Percentiles rank a stretch among this genome's conserved stretches.
Conservation (phyloP, 345 rosid species). For the Citrus hindsii region DNA sequence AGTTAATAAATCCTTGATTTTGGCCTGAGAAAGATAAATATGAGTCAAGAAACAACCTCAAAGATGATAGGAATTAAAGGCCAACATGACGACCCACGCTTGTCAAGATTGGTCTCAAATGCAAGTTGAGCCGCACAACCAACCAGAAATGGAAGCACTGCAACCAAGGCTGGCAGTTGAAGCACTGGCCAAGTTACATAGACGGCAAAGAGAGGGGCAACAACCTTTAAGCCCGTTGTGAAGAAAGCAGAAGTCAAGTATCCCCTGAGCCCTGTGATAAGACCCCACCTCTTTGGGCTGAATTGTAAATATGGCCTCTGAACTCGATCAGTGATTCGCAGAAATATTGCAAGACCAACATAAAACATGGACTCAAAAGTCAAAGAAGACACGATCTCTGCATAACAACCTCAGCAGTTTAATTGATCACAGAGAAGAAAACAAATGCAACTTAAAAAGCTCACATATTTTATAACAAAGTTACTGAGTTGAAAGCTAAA, state of each 20-base stretch:
- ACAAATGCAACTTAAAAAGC: neutral
- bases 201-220: slow-evolving; percentile 49
- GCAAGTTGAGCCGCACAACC: slow-evolving; percentile 71
- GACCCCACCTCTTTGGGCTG: slow-evolving; percentile 85
- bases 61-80: slow-evolving; percentile 76
- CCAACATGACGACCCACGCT: slow-evolving; percentile 74
- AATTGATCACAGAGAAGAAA: neutral
- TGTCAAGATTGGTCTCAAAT: slow-evolving; percentile 53
- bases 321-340: slow-evolving; percentile 52
- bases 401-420: slow-evolving; percentile 15
- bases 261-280: slow-evolving; percentile 79
- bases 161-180: slow-evolving; percentile 52
- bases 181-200: slow-evolving; percentile 73
- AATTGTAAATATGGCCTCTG: slow-evolving; percentile 83
- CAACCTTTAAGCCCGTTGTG: slow-evolving; percentile 60
- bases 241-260: slow-evolving; percentile 62
- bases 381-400: slow-evolving; percentile 62
- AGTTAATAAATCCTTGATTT: slow-evolving; percentile 10
- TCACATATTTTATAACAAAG: neutral
- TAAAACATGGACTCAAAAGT: slow-evolving; percentile 67
- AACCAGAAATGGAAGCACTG: slow-evolving; percentile 68
- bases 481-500: neutral
- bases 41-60: slow-evolving; percentile 47
- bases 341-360: slow-evolving; percentile 63
- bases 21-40: slow-evolving; percentile 2